Conservation (phyloP, 805 yeast genomes). For the Martiniozyma abietophila region DNA sequence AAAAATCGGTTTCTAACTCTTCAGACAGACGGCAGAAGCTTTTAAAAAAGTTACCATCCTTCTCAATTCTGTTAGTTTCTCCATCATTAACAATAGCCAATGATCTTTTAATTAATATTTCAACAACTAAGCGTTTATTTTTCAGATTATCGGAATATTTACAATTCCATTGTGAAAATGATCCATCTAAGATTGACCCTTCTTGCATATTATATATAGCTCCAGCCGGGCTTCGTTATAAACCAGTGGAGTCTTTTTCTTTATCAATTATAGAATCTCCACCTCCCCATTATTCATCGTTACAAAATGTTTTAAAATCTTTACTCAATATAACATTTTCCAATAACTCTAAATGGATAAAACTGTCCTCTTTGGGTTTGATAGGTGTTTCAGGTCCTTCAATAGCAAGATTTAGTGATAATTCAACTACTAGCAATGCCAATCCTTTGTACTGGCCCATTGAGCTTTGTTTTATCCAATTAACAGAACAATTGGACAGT, state of each 20-base stretch:
- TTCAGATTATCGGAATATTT: conserved; percentile 16
- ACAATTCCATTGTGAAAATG: conserved; percentile 5
- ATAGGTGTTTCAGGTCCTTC: conserved; percentile 59
- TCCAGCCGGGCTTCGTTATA: conserved; percentile 47
- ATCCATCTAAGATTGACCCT: conserved; percentile 23
- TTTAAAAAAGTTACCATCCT: conserved; percentile 10
- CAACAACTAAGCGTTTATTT: conserved; percentile 15
- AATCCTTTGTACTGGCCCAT: conserved; percentile 75
- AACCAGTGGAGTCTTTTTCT: conserved; percentile 21
- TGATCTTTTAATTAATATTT: conserved; percentile 32
- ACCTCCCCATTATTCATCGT: conserved; percentile 36
- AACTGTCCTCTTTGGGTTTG: conserved; percentile 57
- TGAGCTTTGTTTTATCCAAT: conserved; percentile 53
- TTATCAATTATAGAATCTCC: conserved; percentile 27
- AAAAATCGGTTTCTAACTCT: conserved; percentile 7
- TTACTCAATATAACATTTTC: no score
- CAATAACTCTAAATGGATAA: conserved; percentile 69
- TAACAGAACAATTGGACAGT: conserved; percentile 20
- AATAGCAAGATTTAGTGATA: conserved; percentile 43
- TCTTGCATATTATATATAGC: conserved; percentile 45
- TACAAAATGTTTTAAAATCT: no score
- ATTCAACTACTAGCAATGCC: no score
- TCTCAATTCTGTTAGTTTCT: conserved; percentile 33
- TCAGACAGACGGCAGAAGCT: conserved; percentile 7
- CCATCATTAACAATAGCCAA: conserved; percentile 40